Base-by-base conservation (phyloP, 805 yeast genomes). In the Clavispora carvajalis region DNA sequence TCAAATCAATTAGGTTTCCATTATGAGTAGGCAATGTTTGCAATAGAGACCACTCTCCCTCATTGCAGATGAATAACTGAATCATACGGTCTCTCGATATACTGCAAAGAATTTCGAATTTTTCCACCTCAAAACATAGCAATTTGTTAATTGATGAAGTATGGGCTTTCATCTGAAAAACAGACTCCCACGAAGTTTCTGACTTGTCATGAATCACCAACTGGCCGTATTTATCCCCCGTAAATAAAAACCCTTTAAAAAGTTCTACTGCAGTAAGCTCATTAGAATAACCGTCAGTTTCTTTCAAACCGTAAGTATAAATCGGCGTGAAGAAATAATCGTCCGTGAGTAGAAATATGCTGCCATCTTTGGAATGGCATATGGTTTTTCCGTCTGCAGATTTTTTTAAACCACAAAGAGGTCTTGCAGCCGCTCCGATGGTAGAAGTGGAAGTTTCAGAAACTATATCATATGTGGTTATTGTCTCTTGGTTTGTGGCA, bases 31-130 rank as follows among this genome's bases (percentile, higher is more conserved):
- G 73, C n/a, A 82, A 51, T 0, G 89, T 82, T 50, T 80, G 84
- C 34, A 70, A 55, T 4, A 83, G 58, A 5, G 61, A 67, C 85
- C 86, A 82, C 0, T 47, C 35, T 2, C 45, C 40, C 1, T 38
- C 47, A 3, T 40, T 16, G 35, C 57, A 60, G 11, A 54, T 51
- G 43, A 76, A 77, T 0, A 80, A 53, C 53, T 81, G 87, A 22
- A 81, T 71, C 67, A 80, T 81, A 38, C 87, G 53, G 53, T 81
- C 87, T 31, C 86, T 58, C 1, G 83, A 76, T 21, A 74, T 72
- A 29, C 77, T 70, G 15, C 69, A 67, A 4, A 73, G 51, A 35
- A 73, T 63, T 26, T 60, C 51, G n/a, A 25, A 19, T 0, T 46
- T 44, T 0, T 46, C 60, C 4, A 61, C 40, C 33, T 56, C 51